Percentiles rank a stretch among this genome's conserved stretches.
Conservation (phyloP, 2,329 filamentous ascomycete genomes). For the Hawksworthiomyces lignivorus region DNA sequence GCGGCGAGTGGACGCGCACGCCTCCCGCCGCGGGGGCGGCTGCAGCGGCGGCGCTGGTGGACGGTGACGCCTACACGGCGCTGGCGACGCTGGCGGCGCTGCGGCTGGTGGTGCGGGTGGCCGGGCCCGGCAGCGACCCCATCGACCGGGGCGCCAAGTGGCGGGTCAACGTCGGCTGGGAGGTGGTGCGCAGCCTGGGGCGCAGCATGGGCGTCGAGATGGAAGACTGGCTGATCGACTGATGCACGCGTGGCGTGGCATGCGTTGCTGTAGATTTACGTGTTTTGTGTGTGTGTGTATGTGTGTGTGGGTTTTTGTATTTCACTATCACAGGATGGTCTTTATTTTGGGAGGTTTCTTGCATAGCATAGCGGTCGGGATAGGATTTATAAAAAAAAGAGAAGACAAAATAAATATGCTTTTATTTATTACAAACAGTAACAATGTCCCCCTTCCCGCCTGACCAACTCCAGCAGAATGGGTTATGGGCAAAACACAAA, state of each 20-base stretch:
- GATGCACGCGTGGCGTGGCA: too few relatives aligned
- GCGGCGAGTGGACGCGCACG: constrained; percentile 43
- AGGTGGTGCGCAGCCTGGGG: constrained; percentile 62
- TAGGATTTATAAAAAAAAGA: too few relatives aligned
- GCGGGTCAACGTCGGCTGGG: constrained; percentile 74
- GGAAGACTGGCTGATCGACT: constrained; percentile 68
- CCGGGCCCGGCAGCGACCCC: constrained; percentile 47
- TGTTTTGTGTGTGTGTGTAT: neutral
- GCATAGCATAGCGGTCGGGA: constrained; percentile 2
- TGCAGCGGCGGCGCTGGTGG: constrained; percentile 27
- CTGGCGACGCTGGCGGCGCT: constrained; percentile 68
- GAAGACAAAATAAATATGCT: too few relatives aligned
- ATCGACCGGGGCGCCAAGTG: constrained; percentile 66
- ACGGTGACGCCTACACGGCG: constrained; percentile 53
- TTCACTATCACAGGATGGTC: too few relatives aligned
- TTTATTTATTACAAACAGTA: neutral
- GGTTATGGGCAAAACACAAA: neutral
- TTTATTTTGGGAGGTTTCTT: too few relatives aligned
- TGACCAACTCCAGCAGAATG: constrained; percentile 2
- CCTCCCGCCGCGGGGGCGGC: constrained; percentile 16
- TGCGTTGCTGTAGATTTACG: neutral
- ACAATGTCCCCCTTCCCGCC: neutral
- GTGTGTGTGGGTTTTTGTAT: neutral
- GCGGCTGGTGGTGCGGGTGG: constrained; percentile 59
- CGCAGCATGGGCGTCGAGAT: constrained; percentile 70